These are phyloP conservation scores for Funneliformis caledonium DNA, from an alignment of 371 early-diverging fungal species.

Conservation along the genomic window DNA sequence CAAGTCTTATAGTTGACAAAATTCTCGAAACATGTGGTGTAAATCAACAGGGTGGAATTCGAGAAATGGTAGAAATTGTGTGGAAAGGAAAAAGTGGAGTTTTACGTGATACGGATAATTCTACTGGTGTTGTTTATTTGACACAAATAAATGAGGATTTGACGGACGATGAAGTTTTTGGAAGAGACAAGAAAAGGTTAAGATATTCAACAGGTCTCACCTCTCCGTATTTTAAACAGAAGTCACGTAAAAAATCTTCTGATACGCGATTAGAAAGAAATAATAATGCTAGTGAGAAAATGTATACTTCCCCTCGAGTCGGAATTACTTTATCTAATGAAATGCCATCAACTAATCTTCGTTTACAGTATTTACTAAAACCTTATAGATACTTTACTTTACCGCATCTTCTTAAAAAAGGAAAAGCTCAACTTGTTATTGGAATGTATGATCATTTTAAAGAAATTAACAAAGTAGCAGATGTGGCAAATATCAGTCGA, in stretches of 20 bases:
- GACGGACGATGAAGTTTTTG: not conserved
- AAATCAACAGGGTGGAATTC: slow-evolving; percentile 13
- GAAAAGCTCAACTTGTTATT: slow-evolving; percentile 8
- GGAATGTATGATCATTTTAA: slow-evolving; percentile 31
- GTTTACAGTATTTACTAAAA: slow-evolving; percentile 29
- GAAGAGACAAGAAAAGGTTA: not conserved
- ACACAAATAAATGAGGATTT: not conserved
- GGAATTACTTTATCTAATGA: slow-evolving; percentile 30
- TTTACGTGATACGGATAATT: slow-evolving; percentile 13
- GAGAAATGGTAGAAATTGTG: slow-evolving; percentile 23
- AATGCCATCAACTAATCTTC: not conserved
- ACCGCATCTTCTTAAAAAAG: slow-evolving; percentile 37
- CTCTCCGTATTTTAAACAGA: not conserved
- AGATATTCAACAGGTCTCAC: slow-evolving; percentile 3
- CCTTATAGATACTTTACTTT: slow-evolving; percentile 34
- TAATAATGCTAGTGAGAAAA: not conserved
- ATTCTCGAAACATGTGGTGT: slow-evolving; percentile 43
- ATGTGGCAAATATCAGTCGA: not conserved
- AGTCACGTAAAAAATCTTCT: not conserved
- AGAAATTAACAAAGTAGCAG: slow-evolving; percentile 26
- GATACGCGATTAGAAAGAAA: no score
- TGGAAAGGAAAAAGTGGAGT: slow-evolving; percentile 30
- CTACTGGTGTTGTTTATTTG: slow-evolving; percentile 22
- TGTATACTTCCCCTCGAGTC: slow-evolving; percentile 33
- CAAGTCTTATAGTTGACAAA: slow-evolving; percentile 52